Evolutionary conservation across 2,329 filamentous ascomycete species (phyloP), one percentile per base, ranked within the genome.

Genomic region (Neofusicoccum sp.): DNA sequence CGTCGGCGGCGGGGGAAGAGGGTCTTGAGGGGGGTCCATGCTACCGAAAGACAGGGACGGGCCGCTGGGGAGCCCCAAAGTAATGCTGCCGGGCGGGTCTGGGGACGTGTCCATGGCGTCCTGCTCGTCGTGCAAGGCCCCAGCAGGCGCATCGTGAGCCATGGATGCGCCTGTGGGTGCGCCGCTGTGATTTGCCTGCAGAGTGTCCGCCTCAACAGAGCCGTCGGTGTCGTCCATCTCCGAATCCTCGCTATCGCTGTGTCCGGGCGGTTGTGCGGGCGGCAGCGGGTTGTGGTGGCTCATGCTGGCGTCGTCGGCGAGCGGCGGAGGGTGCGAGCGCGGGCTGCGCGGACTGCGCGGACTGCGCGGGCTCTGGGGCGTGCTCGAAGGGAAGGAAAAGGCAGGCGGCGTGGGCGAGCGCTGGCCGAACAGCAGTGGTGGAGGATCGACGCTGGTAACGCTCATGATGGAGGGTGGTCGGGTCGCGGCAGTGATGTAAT

Each of bases 51-150:
- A 40, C 16, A 56, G 4, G 38, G 65, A 56, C 51, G 68, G 66
- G 58, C 64, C 65, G 48, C 68, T 66, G 16, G 70, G 65, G 26
- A 38, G n/a, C 2, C 48, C 59, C 16, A 47, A 36, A 33, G 59
- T n/a, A 33, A 53, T 38, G 20, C 28, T 48, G 34, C 54, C 56
- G 20, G 61, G 66, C 44, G 57, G 62, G 61, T 76, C 74, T 6
- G 71, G 69, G 7, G 73, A 72, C 16, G 70, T 75, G 59, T 77
- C 75, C 75, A 77, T 77, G 40, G 67, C 68, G 58, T 76, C 74
- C 16, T 73, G 72, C 47, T 73, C 58, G 11, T 36, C 40, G n/a
- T 41, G 51, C n/a, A 56, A 38, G 24, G 58, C 26, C n/a, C 24
- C 16, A n/a, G 34, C 38, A 24, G 58, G 58, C 36, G 30, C 36